Evolutionary conservation across 805 yeast species (phyloP).

Genomic region (Metschnikowia kunwiensis): DNA sequence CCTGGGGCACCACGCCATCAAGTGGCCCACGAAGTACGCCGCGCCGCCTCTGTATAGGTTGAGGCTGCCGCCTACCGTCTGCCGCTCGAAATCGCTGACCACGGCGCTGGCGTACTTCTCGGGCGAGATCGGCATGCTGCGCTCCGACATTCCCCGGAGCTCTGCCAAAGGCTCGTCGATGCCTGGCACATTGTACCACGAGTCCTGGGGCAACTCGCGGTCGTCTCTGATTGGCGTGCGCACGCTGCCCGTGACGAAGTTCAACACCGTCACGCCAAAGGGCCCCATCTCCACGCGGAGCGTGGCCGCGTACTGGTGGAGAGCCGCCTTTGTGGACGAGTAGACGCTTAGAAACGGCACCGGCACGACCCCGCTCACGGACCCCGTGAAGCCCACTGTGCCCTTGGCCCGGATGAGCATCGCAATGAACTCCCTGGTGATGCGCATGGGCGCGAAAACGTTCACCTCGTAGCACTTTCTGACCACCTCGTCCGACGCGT

Average conservation of each 20-base stretch:
- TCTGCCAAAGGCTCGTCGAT: conserved; percentile 45
- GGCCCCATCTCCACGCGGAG: conserved; percentile 66
- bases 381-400: conserved; percentile 70
- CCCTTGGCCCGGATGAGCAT: conserved; percentile 63
- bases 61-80: conserved; percentile 35
- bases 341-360: conserved; percentile 70
- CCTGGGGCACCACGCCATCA: conserved; percentile 42
- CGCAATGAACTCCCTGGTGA: conserved; percentile 55
- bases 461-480: conserved; percentile 58
- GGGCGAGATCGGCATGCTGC: conserved; percentile 56
- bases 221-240: conserved; percentile 64
- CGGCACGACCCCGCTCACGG: conserved; percentile 59
- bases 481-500: conserved; percentile 53
- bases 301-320: conserved; percentile 63
- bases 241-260: conserved; percentile 74
- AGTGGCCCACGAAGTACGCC: conserved; percentile 36
- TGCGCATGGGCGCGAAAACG: conserved; percentile 64
- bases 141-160: conserved; percentile 57
- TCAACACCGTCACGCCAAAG: conserved; percentile 66
- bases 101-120: conserved; percentile 53
- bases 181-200: conserved; percentile 50
- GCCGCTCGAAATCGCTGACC: conserved; percentile 44
- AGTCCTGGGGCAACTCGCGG: conserved; percentile 51
- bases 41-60: conserved; percentile 55
- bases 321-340: conserved; percentile 69